phyloP scores from a whole-genome alignment of 2,329 filamentous ascomycete species.

The Bipolaris cookei region DNA sequence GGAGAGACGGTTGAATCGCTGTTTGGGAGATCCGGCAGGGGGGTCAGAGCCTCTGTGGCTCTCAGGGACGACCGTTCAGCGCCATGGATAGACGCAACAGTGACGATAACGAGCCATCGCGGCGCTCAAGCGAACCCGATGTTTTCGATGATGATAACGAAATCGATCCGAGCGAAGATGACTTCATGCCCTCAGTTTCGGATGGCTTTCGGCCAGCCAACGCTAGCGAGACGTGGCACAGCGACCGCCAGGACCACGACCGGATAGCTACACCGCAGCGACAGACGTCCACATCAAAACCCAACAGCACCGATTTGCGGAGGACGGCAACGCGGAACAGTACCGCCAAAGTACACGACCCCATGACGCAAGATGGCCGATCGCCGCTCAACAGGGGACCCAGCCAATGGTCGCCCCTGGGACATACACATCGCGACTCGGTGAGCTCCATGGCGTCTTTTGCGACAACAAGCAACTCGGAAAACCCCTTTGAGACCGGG shows the following conservation, averaged over 20 bases:
- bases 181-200: constrained; percentile 53
- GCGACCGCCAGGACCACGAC: constrained; percentile 35
- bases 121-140: constrained; percentile 47
- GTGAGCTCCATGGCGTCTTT: constrained; percentile 52
- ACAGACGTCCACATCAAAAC: constrained; percentile 30
- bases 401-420: constrained; percentile 36
- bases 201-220: constrained; percentile 55
- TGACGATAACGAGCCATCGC: constrained; percentile 38
- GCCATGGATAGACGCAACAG: constrained; percentile 50
- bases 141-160: constrained; percentile 59
- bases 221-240: constrained; percentile 25
- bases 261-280: constrained; percentile 33
- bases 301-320: constrained; percentile 33
- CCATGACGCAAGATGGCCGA: constrained; percentile 31
- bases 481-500: constrained; percentile 73
- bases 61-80: constrained; percentile 40
- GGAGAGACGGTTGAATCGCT: constrained; percentile 22
- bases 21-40: constrained; percentile 31
- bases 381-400: constrained; percentile 30
- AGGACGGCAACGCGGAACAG: constrained; percentile 47
- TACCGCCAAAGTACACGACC: constrained; percentile 43
- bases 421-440: constrained; percentile 40
- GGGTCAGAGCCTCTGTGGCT: constrained; percentile 38
- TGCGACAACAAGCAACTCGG: constrained; percentile 51
- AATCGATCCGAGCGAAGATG: constrained; percentile 48